Evolutionary conservation across 2,329 filamentous ascomycete genomes (phyloP).

Genomic region (Fusarium avenaceum): DNA sequence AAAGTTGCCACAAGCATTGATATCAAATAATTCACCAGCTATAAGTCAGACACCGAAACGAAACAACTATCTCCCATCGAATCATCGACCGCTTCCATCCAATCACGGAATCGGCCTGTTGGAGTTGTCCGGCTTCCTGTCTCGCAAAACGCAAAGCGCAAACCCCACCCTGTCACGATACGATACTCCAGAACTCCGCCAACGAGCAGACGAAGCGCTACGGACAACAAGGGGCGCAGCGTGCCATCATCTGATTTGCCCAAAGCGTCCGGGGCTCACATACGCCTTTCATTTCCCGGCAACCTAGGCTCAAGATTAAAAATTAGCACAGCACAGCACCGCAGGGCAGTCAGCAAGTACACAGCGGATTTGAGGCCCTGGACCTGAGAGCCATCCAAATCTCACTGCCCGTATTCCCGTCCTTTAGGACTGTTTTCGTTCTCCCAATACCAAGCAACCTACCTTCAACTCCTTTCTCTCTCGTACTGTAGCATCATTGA

Average conservation of each 20-base stretch:
- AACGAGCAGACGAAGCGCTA: constrained; percentile 36
- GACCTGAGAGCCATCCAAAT: constrained; percentile 6
- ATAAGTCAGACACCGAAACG: constrained; percentile 36
- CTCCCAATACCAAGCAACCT: not conserved
- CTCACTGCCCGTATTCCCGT: constrained; percentile 22
- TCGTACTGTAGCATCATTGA: constrained; percentile 17
- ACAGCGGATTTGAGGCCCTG: constrained; percentile 21
- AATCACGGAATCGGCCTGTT: constrained; percentile 33
- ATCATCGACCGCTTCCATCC: constrained; percentile 11
- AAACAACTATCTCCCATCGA: constrained; percentile 32
- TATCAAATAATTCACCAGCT: constrained; percentile 6
- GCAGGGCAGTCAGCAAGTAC: not conserved
- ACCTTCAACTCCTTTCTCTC: not conserved
- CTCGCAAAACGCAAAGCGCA: not conserved
- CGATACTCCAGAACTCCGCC: constrained; percentile 26
- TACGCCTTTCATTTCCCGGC: constrained; percentile 46
- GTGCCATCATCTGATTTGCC: constrained; percentile 26
- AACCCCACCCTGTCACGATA: constrained; percentile 30
- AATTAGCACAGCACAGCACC: not conserved
- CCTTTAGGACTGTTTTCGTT: constrained; percentile 4
- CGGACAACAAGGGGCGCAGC: constrained; percentile 18
- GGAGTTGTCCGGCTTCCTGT: constrained; percentile 24
- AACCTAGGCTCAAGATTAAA: constrained; percentile 3
- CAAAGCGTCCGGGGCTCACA: constrained; percentile 24
- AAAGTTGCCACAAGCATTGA: constrained; percentile 8